These are phyloP conservation scores for Saposhnikovia divaricata DNA, from an alignment of 129 eudicot genomes.

Conservation along the genomic window DNA sequence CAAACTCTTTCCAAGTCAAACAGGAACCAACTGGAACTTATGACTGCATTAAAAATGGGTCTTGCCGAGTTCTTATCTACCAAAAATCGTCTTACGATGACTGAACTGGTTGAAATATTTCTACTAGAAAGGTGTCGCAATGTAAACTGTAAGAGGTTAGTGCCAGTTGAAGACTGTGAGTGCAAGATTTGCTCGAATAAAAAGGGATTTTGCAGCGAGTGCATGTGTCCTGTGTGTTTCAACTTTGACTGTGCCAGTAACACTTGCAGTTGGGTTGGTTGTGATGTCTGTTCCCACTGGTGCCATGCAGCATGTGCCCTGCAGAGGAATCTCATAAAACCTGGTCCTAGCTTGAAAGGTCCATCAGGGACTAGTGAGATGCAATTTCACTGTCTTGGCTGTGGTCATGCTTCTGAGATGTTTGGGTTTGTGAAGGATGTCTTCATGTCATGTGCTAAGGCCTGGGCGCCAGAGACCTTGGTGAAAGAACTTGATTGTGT, in stretches of 20 bases:
- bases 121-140: constrained; percentile 71
- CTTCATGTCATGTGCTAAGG: constrained; percentile 56
- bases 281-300: constrained; percentile 93
- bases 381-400: constrained; percentile 84
- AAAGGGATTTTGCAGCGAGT: constrained; percentile 82
- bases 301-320: constrained; percentile 75
- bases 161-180: constrained; percentile 89
- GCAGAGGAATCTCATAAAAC: constrained; percentile 61
- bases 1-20: constrained; percentile 65
- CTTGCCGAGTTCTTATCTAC: constrained; percentile 47
- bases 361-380: constrained; percentile 62
- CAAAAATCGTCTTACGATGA: constrained; percentile 28
- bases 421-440: constrained; percentile 90
- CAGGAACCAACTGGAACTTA: constrained; percentile 51
- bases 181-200: constrained; percentile 85
- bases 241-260: constrained; percentile 80
- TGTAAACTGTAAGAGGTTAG: constrained; percentile 50
- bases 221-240: constrained; percentile 88
- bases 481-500: constrained; percentile 86
- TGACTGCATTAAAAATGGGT: constrained; percentile 63
- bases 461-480: constrained; percentile 53
- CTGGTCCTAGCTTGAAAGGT: constrained; percentile 65
- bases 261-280: constrained; percentile 97
- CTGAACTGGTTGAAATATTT: constrained; percentile 66
- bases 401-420: constrained; percentile 95